Evolutionary conservation across 352 stramenopile species (phyloP), one percentile per base, ranked within the genome.

Genomic region (Blastocystis sp.): DNA sequence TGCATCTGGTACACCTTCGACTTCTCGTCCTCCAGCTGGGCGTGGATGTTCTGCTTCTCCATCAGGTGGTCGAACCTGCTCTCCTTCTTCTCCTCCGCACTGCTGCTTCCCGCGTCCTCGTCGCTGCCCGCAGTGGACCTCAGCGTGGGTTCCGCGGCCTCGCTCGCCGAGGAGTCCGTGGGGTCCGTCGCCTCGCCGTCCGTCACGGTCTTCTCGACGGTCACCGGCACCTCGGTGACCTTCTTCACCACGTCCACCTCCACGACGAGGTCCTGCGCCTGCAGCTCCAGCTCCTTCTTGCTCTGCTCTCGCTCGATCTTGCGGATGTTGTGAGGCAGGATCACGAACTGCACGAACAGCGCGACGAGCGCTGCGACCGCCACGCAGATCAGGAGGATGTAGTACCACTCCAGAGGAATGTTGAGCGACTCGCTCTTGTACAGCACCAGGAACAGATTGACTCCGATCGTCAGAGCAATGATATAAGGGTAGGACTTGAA

Each of bases 381-480:
- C 3, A 88, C 63, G 55, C 62, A 76, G 53, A 88, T 88, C 15
- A 77, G 1, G 1, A 26, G 37, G 2, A 59, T 54, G n/a, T 76
- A 8, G 53, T 59, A 88, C 53, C 13, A 79, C 79, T 18, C 75
- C 50, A 84, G 53, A 29, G 59, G 53, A 9, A 84, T 56, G 56
- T 84, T 68, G 53, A 84, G 50, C 15, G 73, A 84, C 73, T 37
- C 90, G 76, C 88, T 87, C 55, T 92, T 92, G 80, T 92, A 90
- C 23, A 92, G 89, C 37, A 91, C 90, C 53, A 94, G 87, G 53
- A 92, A 90, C 53, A 90, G 45, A 6, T 93, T 80, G 41, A 92
- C 61, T 20, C 90, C 92, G 3, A 91, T 90, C 8, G 91, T 92
- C 3, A 92, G 43, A 1, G 77, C 90, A 63, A 93, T n/a, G 56